A percentile compares a stretch with the other conserved stretches of the same genome.
These are phyloP conservation scores for Colletotrichum camelliae DNA, from an alignment of 2,329 filamentous ascomycete genomes.

Conservation along the genomic window DNA sequence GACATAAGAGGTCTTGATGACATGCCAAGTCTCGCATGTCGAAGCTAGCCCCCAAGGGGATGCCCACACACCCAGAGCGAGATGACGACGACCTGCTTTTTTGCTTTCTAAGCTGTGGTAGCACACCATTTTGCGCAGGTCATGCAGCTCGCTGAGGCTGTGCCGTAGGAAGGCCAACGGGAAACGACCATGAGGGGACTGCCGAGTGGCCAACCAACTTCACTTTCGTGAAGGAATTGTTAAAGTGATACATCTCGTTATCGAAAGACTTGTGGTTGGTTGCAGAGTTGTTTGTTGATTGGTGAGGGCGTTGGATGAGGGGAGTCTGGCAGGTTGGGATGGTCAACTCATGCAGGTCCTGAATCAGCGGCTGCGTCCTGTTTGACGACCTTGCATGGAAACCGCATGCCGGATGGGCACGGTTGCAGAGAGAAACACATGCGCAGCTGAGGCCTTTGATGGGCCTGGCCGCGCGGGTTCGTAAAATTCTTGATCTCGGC, in stretches of 20 bases:
- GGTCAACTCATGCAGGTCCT: neutral
- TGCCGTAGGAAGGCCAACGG: neutral
- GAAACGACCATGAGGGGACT: neutral
- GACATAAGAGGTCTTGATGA: neutral
- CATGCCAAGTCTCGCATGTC: constrained; percentile 9
- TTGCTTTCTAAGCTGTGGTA: neutral
- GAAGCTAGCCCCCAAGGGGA: neutral
- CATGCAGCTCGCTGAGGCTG: neutral
- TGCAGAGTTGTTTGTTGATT: neutral
- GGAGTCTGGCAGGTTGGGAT: neutral
- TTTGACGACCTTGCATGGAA: neutral
- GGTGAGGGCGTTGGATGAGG: neutral
- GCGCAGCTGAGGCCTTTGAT: neutral
- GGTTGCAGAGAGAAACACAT: neutral
- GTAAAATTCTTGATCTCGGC: neutral
- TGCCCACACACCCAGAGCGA: neutral
- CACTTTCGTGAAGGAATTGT: neutral
- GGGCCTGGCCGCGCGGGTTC: neutral
- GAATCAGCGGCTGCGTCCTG: neutral
- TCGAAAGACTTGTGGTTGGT: neutral
- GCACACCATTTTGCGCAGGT: neutral
- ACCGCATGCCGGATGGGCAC: neutral
- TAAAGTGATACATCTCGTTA: neutral
- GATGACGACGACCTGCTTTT: constrained; percentile 9
- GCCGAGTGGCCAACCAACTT: neutral